Evolutionary conservation across 2,329 filamentous ascomycete species (phyloP).

Genomic region (Ophiocordyceps polyrhachis-furcata): DNA sequence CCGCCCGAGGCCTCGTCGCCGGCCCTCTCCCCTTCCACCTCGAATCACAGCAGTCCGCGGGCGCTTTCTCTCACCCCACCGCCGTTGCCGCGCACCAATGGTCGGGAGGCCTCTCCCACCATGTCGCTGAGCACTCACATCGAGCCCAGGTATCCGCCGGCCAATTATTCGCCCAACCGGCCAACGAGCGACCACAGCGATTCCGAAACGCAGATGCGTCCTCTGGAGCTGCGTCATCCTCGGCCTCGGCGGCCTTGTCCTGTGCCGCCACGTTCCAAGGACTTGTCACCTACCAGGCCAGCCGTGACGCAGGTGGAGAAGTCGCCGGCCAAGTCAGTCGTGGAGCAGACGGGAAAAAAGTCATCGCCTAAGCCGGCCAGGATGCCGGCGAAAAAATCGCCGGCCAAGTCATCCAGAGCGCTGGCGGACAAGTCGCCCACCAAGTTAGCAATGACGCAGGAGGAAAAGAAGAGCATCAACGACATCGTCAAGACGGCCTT

Average conservation of each 20-base stretch:
- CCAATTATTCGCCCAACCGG: constrained; percentile 50
- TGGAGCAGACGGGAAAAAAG: constrained; percentile 71
- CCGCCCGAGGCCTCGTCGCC: constrained; percentile 34
- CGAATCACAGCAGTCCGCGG: constrained; percentile 47
- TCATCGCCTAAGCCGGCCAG: constrained; percentile 40
- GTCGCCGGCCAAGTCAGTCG: constrained; percentile 35
- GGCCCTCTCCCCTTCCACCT: constrained; percentile 43
- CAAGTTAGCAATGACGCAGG: constrained; percentile 47
- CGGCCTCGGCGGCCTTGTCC: constrained; percentile 28
- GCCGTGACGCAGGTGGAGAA: constrained; percentile 65
- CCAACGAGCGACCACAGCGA: constrained; percentile 26
- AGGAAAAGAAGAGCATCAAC: constrained; percentile 76
- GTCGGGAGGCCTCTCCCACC: constrained; percentile 44
- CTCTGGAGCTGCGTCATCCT: constrained; percentile 32
- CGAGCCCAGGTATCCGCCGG: constrained; percentile 54
- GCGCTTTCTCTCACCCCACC: constrained; percentile 52
- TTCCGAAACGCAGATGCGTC: constrained; percentile 17
- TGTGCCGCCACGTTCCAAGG: constrained; percentile 29
- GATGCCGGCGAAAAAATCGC: constrained; percentile 60
- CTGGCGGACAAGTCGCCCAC: constrained; percentile 34
- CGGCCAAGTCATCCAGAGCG: constrained; percentile 45
- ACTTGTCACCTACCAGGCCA: constrained; percentile 48
- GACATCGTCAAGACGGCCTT: constrained; percentile 71
- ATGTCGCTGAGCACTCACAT: constrained; percentile 51
- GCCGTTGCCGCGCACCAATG: constrained; percentile 33